Evolutionary conservation across 225 moss, liverwort and hornwort genomes (phyloP), one percentile per base, ranked within the genome.

Genomic region (Climacium dendroides): DNA sequence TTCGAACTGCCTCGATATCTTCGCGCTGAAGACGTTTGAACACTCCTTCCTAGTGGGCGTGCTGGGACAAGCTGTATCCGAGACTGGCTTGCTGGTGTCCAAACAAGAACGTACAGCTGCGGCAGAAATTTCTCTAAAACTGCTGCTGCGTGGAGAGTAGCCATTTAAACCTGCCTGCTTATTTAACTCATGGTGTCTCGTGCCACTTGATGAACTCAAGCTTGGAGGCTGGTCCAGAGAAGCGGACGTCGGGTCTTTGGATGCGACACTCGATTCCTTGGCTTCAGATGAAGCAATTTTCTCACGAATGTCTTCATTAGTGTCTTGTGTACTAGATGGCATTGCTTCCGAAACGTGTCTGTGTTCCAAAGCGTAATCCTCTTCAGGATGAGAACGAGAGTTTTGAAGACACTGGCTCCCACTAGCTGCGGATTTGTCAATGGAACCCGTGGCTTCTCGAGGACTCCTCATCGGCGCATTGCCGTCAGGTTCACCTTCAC

Each of bases 21-120:
- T 90, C 39, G 85, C 50, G 62, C 85, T 80, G 52, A 75, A 50
- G 64, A 32, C 55, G 65, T 81, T 85, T 62, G 80, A 78, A 47
- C 54, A 15, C 66, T 94, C 94, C 59, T 86, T 94, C 39, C 82
- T 83, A 19, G 80, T 58, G 45, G 93, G 85, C 89, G 92, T 89
- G 74, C 77, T 74, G 35, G 89, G 79, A 58, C 83, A 86, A 82
- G 89, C 80, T 74, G 71, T 74, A 73, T 79, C 89, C 83, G 81
- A 81, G 45, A 54, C 78, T 66, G 83, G 55, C 48, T 85, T 64
- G 83, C 80, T 77, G 76, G 82, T 54, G 39, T 72, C 81, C 61
- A 63, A 82, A 81, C 83, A 63, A 79, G 88, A 89, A 81, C 70
- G 63, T 53, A 53, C 86, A 80, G 69, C 82, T 70, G 32, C 81